phyloP scores from a whole-genome alignment of 2,329 filamentous ascomycete genomes.

The Trichoderma asperellum region DNA sequence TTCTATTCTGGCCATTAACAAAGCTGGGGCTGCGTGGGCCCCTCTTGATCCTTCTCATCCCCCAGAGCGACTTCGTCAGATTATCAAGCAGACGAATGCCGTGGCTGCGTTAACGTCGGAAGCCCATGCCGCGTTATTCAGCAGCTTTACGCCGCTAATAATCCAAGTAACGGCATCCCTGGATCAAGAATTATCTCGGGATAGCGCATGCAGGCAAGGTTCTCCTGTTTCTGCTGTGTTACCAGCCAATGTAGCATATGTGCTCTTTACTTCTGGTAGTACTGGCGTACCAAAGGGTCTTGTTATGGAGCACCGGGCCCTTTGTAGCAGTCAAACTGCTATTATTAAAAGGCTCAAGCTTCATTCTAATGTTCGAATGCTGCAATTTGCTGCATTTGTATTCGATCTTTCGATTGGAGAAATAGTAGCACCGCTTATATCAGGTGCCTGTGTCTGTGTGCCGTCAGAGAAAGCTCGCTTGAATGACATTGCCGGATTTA shows the following conservation, averaged over 20 bases:
- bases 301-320: slow-evolving; percentile 32
- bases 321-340: slow-evolving; percentile 22
- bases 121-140: neutral
- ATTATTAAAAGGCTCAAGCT: slow-evolving; percentile 11
- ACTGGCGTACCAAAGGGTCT: slow-evolving; percentile 36
- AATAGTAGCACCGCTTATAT: slow-evolving; percentile 19
- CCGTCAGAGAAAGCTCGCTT: slow-evolving; percentile 19
- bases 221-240: neutral
- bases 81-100: slow-evolving; percentile 16
- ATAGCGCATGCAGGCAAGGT: neutral
- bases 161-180: slow-evolving; percentile 10
- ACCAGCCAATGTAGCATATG: slow-evolving; percentile 30
- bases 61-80: slow-evolving; percentile 9
- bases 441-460: slow-evolving; percentile 20
- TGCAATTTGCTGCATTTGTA: slow-evolving; percentile 22
- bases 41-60: slow-evolving; percentile 29
- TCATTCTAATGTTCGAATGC: slow-evolving; percentile 10
- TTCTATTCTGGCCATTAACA: slow-evolving; percentile 30
- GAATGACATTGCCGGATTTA: slow-evolving; percentile 16
- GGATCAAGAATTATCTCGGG: neutral
- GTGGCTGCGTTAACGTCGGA: slow-evolving; percentile 2
- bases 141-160: neutral
- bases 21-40: slow-evolving; percentile 31
- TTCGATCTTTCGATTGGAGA: slow-evolving; percentile 24
- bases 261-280: slow-evolving; percentile 35